Evolutionary conservation across 2,329 filamentous ascomycete genomes (phyloP), one percentile per base, ranked within the genome.

Genomic region (Hypoxylon sp.): DNA sequence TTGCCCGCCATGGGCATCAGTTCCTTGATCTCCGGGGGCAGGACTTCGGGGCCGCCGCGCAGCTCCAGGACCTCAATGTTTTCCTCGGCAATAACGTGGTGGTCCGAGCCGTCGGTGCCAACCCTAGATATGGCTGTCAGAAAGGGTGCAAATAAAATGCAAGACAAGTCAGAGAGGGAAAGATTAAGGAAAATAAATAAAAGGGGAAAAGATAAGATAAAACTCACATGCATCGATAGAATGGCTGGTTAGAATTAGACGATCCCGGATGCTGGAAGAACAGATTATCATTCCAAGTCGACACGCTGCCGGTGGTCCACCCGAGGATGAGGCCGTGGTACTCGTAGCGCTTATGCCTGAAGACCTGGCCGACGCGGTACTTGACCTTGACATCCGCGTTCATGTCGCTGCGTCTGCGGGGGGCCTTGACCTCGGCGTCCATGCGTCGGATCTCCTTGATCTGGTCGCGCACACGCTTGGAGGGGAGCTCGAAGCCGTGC

Each of bases 221-320:
- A 50, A 89, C 93, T 85, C 82, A 97, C 93, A 98, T 83, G 74
- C 93, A 93, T 73, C 94, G 91, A 78, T 97, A 98, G 74, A 93
- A 97, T 34, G 89, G 90, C 79, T 93, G 82, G 1, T 89, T 90
- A 58, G 83, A 81, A n/a, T 83, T 81, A 32, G 67, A 66, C 2
- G 70, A 53, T 46, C 67, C 56, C 46, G 59, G 28, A 5, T 34
- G 65, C 50, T 60, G 63, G 41, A 57, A 66, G 19, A 70, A 41
- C 5, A 61, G 63, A 36, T 66, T 60, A 90, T 79, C 23, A 79
- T 81, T 77, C 92, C 87, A 50, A 83, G 81, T 70, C 85, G 84
- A 76, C 83, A 82, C 75, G 88, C 90, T 90, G 65, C 90, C 89
- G 55, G 82, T 81, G 53, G 92, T 90, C 94, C 95, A 99, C n/a